These are phyloP conservation scores for Neoboletus magnificus DNA, from an alignment of 768 basidiomycete genomes.

Conservation along the genomic window DNA sequence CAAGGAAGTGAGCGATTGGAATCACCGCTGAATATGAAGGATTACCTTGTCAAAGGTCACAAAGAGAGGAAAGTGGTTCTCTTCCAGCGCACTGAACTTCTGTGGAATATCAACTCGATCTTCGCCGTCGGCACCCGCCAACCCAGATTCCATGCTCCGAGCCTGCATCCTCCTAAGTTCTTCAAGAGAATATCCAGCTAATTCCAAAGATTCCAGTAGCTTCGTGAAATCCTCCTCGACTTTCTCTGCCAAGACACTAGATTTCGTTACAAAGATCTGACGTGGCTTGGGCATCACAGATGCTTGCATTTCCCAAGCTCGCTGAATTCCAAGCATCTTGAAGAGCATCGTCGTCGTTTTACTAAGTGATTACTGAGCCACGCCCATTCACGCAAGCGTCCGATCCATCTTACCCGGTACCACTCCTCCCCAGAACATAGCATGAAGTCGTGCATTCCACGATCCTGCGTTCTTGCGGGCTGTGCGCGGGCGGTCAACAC, in stretches of 20 bases:
- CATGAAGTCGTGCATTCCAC: constrained; percentile 59
- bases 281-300: constrained; percentile 45
- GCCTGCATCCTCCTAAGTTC: constrained; percentile 35
- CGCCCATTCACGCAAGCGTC: not conserved
- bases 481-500: constrained; percentile 12
- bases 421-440: constrained; percentile 67
- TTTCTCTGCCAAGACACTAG: constrained; percentile 59
- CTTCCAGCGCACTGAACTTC: constrained; percentile 52
- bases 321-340: constrained; percentile 69
- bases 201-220: constrained; percentile 43
- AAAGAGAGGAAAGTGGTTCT: constrained; percentile 67
- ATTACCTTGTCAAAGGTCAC: constrained; percentile 60
- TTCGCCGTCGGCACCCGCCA: constrained; percentile 34
- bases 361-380: constrained; percentile 30
- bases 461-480: constrained; percentile 50
- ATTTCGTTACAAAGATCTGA: constrained; percentile 73
- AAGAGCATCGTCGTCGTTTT: constrained; percentile 78
- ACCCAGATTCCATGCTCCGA: constrained; percentile 25
- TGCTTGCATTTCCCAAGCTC: constrained; percentile 41
- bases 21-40: not conserved
- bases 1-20: not conserved
- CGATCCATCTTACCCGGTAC: constrained; percentile 54
- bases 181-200: constrained; percentile 34
- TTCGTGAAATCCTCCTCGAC: constrained; percentile 65
- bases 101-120: constrained; percentile 34